Base-by-base conservation (phyloP, 192 early-diverging fungal species). In the Podila minutissima region DNA sequence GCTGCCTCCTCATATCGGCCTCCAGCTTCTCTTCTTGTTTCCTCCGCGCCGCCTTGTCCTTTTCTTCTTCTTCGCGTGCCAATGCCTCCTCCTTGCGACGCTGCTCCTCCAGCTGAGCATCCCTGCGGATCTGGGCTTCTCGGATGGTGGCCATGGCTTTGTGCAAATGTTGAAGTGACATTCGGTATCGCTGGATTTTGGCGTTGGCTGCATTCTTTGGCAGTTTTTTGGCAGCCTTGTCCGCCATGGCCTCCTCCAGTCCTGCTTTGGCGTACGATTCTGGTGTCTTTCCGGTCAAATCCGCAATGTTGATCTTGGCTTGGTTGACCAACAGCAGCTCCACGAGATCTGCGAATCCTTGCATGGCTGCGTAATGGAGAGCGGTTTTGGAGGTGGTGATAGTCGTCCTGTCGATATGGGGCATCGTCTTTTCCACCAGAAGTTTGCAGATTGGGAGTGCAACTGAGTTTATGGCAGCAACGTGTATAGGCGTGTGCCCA, bases 51-150 rank as follows among this genome's bases (percentile, higher is more conserved):
- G 74, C 75, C 20, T 41, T 60, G 46, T 84, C 83, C 48, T 84
- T 74, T 28, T 82, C 74, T 2, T 64, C 72, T 35, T 84, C 83
- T 9, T 70, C 75, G 11, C 74, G 63, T 1, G 73, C 66, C 55
- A 82, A 26, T 5, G 74, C 73, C 33, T 64, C 77, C 75, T 84
- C 89, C 84, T 64, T 86, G 83, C 51, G 86, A 81, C 32, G 37
- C 28, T 73, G 75, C 33, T 84, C 77, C 62, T 91, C 70, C 82
- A 89, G 35, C 71, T 89, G 73, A 83, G 87, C 84, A 84, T 91
- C 89, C 79, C 87, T 79, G 75, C 63, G 71, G 26, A 41, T 67
- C 28, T 81, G 73, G 8, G 64, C 69, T 49, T 84, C 73, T 26
- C 75, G 65, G 24, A 84, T 71, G 20, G 67, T 55, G 13, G 71